These are phyloP conservation scores for Tolypocladium paradoxum DNA, from an alignment of 2,329 filamentous ascomycete genomes.

Conservation along the genomic window DNA sequence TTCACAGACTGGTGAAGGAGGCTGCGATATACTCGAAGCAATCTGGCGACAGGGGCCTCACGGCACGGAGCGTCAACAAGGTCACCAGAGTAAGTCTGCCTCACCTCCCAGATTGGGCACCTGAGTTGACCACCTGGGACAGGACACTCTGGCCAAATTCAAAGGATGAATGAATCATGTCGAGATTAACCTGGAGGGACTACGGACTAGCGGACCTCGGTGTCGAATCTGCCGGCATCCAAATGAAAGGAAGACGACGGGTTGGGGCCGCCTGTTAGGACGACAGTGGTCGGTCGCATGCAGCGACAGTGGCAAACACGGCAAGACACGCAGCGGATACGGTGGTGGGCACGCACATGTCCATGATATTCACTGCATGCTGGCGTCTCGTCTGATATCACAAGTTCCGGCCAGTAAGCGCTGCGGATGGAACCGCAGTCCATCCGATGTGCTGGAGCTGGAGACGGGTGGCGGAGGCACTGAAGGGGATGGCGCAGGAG, in stretches of 20 bases:
- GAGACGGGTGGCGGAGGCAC: neutral
- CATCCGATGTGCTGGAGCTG: neutral
- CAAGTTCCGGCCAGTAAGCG: neutral
- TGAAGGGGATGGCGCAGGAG: neutral
- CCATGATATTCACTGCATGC: neutral
- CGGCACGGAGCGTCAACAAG: constrained; percentile 66
- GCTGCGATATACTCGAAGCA: constrained; percentile 66
- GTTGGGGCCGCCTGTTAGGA: neutral
- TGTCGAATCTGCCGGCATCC: neutral
- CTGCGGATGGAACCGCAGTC: neutral
- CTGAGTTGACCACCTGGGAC: neutral
- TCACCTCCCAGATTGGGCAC: neutral
- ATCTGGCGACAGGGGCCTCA: constrained; percentile 60
- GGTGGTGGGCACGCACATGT: neutral
- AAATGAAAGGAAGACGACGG: neutral
- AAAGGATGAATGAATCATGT: constrained; percentile 39
- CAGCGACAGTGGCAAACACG: neutral
- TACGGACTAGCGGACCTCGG: neutral
- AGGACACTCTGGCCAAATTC: constrained; percentile 59
- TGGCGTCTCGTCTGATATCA: neutral
- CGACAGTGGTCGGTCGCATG: neutral
- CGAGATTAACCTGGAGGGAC: neutral
- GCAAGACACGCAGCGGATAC: neutral
- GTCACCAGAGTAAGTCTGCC: constrained; percentile 52
- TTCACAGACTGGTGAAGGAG: constrained; percentile 62